phyloP scores from a whole-genome alignment of 2,329 filamentous ascomycete species.

The Diaporthe destruens region DNA sequence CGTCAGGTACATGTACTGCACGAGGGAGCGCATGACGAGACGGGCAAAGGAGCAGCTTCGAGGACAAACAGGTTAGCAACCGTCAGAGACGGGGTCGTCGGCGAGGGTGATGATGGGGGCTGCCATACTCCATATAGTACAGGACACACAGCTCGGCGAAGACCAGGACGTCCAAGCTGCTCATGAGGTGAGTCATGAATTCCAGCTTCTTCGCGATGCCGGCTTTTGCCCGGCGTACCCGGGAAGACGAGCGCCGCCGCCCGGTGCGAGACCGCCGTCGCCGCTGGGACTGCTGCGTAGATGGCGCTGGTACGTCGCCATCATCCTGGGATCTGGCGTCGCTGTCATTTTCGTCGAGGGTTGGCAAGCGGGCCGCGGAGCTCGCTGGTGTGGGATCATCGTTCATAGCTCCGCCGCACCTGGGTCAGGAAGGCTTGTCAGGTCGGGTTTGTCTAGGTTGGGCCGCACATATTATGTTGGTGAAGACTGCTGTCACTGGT shows the following conservation, averaged over 20 bases:
- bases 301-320: conserved; percentile 30
- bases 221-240: conserved; percentile 45
- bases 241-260: conserved; percentile 41
- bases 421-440: conserved; percentile 49
- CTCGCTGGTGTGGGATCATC: conserved; percentile 57
- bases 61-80: conserved; percentile 31
- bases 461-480: conserved; percentile 40
- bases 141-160: conserved; percentile 74
- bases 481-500: not conserved
- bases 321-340: conserved; percentile 29
- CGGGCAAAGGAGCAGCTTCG: conserved; percentile 74
- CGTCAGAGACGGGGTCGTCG: conserved; percentile 39
- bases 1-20: conserved; percentile 74
- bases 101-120: not conserved
- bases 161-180: conserved; percentile 72
- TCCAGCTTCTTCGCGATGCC: conserved; percentile 67
- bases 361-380: conserved; percentile 52
- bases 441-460: conserved; percentile 24
- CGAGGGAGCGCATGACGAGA: conserved; percentile 68
- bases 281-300: conserved; percentile 28
- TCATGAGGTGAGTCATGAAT: conserved; percentile 71
- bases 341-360: conserved; percentile 36
- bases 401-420: conserved; percentile 60
- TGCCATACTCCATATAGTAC: conserved; percentile 76
- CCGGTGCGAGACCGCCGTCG: conserved; percentile 26